Evolutionary conservation across 805 yeast species (phyloP).

Genomic region (Candida maltosa): DNA sequence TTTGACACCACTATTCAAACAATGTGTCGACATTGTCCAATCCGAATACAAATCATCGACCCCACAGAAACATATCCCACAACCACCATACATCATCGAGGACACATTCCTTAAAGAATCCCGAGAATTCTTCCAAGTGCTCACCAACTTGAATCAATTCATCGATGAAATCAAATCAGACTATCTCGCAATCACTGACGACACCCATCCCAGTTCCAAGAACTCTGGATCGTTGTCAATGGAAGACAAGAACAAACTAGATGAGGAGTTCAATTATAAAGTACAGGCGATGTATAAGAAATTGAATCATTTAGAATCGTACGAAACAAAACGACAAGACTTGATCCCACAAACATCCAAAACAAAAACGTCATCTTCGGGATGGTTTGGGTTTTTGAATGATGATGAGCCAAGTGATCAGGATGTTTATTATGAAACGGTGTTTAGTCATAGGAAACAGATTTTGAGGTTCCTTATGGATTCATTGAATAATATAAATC

Average conservation of each 20-base stretch:
- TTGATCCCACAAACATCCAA: constrained; percentile 1
- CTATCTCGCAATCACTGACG: constrained; percentile 23
- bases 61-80: not conserved
- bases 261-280: constrained; percentile 51
- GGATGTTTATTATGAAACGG: constrained; percentile 29
- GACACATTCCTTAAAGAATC: constrained; percentile 44
- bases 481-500: constrained; percentile 39
- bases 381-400: constrained; percentile 15
- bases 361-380: constrained; percentile 1
- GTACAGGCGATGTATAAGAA: constrained; percentile 51
- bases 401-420: constrained; percentile 33
- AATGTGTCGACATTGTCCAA: constrained; percentile 45
- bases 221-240: constrained; percentile 26
- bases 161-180: constrained; percentile 20
- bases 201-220: constrained; percentile 9
- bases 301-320: constrained; percentile 45
- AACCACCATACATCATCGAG: constrained; percentile 13
- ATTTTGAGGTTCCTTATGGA: constrained; percentile 48
- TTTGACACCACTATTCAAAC: constrained; percentile 45
- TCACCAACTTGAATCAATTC: constrained; percentile 31
- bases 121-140: constrained; percentile 26
- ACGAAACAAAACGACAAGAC: constrained; percentile 47
- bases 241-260: constrained; percentile 52
- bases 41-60: constrained; percentile 21
- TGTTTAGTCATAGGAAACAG: constrained; percentile 45